These are phyloP conservation scores for Penicillium verrucosum DNA, from an alignment of 2,329 filamentous ascomycete species.

Conservation along the genomic window DNA sequence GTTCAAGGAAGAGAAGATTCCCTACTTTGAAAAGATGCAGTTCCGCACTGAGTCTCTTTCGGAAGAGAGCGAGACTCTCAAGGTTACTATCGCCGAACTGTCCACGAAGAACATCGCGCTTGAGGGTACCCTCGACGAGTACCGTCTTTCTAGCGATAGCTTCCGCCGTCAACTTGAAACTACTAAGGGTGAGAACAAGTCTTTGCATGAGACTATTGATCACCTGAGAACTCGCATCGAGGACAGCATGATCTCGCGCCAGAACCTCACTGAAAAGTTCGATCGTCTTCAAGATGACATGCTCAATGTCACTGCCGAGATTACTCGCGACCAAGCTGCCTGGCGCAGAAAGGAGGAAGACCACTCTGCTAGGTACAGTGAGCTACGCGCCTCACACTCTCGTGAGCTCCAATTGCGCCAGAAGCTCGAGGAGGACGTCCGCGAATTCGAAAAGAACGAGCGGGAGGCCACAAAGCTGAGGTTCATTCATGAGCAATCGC, in stretches of 20 bases:
- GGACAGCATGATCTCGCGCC: conserved; percentile 79
- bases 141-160: conserved; percentile 58
- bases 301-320: conserved; percentile 70
- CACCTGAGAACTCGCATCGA: conserved; percentile 74
- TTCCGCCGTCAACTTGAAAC: conserved; percentile 54
- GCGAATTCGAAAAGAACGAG: conserved; percentile 65
- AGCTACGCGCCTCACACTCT: conserved; percentile 57
- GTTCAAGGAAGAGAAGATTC: conserved; percentile 66
- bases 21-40: conserved; percentile 61
- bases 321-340: conserved; percentile 76
- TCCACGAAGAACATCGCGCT: conserved; percentile 60
- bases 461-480: conserved; percentile 74
- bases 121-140: conserved; percentile 61
- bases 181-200: conserved; percentile 62
- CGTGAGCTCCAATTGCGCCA: conserved; percentile 65
- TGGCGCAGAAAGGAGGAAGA: conserved; percentile 67
- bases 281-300: conserved; percentile 85
- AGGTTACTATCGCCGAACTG: conserved; percentile 52
- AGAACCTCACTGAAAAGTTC: conserved; percentile 80
- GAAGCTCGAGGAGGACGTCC: conserved; percentile 59
- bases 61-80: conserved; percentile 59
- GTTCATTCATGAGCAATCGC: conserved; percentile 68
- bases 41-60: conserved; percentile 67
- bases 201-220: conserved; percentile 69
- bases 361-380: conserved; percentile 53